phyloP scores from a whole-genome alignment of 169 alveolate genomes.

The Cytauxzoon felis region DNA sequence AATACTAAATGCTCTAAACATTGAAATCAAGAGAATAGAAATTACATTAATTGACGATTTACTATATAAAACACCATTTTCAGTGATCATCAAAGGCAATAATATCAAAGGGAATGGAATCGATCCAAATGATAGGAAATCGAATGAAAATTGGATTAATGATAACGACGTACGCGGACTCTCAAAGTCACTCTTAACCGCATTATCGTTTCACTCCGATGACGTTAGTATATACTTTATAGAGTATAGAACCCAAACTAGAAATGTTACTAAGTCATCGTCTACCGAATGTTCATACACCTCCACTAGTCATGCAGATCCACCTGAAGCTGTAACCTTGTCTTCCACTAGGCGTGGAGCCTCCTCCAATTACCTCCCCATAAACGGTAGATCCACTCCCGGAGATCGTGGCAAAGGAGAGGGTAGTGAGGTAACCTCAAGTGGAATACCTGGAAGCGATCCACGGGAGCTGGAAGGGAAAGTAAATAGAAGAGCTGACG shows the following conservation, averaged over 20 bases:
- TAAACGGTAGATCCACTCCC: too few species aligned
- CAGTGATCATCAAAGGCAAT: conserved; percentile 41
- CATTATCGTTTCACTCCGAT: conserved; percentile 26
- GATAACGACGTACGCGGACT: conserved; percentile 37
- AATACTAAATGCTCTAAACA: conserved; percentile 24
- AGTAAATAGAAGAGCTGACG: too few species aligned
- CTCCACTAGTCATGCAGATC: not conserved
- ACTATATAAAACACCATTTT: conserved; percentile 36
- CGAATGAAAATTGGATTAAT: too few species aligned
- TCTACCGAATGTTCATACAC: not conserved
- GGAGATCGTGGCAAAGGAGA: too few species aligned
- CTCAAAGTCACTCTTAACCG: conserved; percentile 8
- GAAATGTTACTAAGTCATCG: not conserved
- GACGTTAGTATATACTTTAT: conserved; percentile 31
- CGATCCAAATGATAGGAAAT: conserved; percentile 25
- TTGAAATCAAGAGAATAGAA: conserved; percentile 23
- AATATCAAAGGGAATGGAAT: conserved; percentile 19
- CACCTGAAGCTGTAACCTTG: too few species aligned
- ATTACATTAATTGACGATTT: conserved; percentile 42
- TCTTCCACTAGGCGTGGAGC: too few species aligned
- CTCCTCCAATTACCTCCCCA: too few species aligned
- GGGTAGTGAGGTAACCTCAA: too few species aligned
- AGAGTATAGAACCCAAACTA: conserved; percentile 2
- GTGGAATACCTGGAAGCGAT: too few species aligned
- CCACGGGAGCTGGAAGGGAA: too few species aligned